Base-by-base conservation (phyloP, 2,329 filamentous ascomycete species). In the Dryadomyces quercivorus region DNA sequence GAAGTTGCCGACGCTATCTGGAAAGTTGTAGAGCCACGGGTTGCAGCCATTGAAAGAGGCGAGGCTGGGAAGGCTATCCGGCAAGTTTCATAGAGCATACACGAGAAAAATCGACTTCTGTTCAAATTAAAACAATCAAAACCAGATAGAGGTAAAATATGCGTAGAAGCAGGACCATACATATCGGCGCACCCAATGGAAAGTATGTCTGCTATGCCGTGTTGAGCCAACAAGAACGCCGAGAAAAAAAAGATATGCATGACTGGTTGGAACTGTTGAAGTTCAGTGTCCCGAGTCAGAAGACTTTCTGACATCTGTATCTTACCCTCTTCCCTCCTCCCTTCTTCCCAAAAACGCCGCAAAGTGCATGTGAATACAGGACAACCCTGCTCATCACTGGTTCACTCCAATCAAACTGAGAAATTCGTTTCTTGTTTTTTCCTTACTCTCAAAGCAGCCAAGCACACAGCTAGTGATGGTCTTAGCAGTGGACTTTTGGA, bases 391-490 rank as follows among this genome's bases (percentile, higher is more conserved):
- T 26, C 13, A 22, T 16, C 20, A 34, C 4, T 58, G 55, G 68
- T 88, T 82, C 55, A 90, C 69, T 43, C 79, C 79, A 38, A 85
- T 74, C 40, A 98, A 76, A 63, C 84, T 95, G 65, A 98, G 72
- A 65, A 98, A 98, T 70, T 98, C 93, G 67, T 95, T 94, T 63
- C 93, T 78, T 12, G 92, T 96, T 77, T 95, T 96, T 58, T 89
- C 88, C 63, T 88, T 89, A 57, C 84, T 85, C 65, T 95, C 85
- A 76, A 98, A 95, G 64, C 90, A 91, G 43, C 93, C 93, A n/a
- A 97, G 80, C 71, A 98, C 94, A 67, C 92, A 97, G 73, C 90
- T 96, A 18, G 93, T 98, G 42, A 94, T 93, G 7, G 93, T 97
- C 18, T 81, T 86, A 51, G 87, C 84, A 44, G 78, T 81, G 0